phyloP scores from a whole-genome alignment of 2,329 filamentous ascomycete genomes.

The Fusarium pseudoanthophilum region DNA sequence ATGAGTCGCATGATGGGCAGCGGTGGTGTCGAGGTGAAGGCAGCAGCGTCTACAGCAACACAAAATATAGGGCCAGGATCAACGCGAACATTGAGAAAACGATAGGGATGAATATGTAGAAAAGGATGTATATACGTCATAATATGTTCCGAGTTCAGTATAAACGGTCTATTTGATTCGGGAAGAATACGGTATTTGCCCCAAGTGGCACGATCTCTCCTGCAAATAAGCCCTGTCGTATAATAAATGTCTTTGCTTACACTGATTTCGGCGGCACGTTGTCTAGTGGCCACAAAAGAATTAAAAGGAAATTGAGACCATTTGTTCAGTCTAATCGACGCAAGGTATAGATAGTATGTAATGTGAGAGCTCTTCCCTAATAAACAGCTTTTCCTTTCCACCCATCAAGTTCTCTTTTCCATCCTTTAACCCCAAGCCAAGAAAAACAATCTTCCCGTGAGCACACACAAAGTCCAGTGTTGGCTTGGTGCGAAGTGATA shows the following conservation, averaged over 20 bases:
- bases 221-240: neutral
- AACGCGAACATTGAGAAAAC: slow-evolving; percentile 40
- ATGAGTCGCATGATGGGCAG: slow-evolving; percentile 57
- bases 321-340: neutral
- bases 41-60: slow-evolving; percentile 1
- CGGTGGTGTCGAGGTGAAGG: slow-evolving; percentile 32
- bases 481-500: slow-evolving; percentile 35
- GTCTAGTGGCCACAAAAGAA: neutral
- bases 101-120: slow-evolving; percentile 14
- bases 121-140: neutral
- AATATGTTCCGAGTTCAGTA: slow-evolving; percentile 4
- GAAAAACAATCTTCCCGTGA: slow-evolving; percentile 21
- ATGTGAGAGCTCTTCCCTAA: slow-evolving; percentile 17
- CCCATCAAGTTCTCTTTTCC: slow-evolving; percentile 20
- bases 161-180: neutral
- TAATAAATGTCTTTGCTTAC: no score
- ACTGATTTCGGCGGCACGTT: neutral
- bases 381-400: slow-evolving; percentile 3
- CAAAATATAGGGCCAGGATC: slow-evolving; percentile 14
- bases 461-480: slow-evolving; percentile 38
- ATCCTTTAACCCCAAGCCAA: slow-evolving; percentile 14
- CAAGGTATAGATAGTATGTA: neutral
- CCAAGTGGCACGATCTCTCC: neutral
- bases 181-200: neutral
- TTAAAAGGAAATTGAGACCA: neutral